Base-by-base conservation (phyloP, 2,329 filamentous ascomycete species). In the Ceratocystis colombiana region DNA sequence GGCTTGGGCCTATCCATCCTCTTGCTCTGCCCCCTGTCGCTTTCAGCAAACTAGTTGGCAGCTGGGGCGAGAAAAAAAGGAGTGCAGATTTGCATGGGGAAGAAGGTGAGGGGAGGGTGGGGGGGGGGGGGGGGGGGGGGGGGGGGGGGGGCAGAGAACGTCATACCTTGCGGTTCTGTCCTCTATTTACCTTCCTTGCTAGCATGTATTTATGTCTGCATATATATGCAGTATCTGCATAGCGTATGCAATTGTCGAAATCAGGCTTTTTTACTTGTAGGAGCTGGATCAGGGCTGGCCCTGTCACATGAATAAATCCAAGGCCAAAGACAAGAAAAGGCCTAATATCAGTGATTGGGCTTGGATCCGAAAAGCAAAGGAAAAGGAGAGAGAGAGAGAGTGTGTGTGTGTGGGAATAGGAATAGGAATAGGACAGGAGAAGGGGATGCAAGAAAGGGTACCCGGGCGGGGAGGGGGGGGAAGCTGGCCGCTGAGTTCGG, bases 291-390 rank as follows among this genome's bases (percentile, higher is more conserved):
- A 62, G 44, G 61, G 61, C 17, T 62, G 59, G 59, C 20, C 59
- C 22, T 62, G 53, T 59, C 53, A 59, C 53, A 59, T 59, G 53
- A 10, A 59, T 59, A 17, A 37, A 59, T 59, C 12, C 53, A 59
- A 33, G 53, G n/a, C 53, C 53, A 12, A 17, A 59, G 12, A 25
- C 53, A 59, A 20, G 53, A 37, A 37, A 37, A 37, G 33, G 33
- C 33, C 28, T 7, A 25, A 59, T 53, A 25, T 30, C 28, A 59
- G 53, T 17, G 33, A 59, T 59, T 59, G 53, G 53, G 53, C 53
- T 17, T 59, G 33, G 53, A 59, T 59, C 28, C 15, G 33, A 12
- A 37, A 37, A 37, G 10, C 33, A 37, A 37, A 37, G 33, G 10
- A 12, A 10, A 55, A 25, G 50, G 50, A 25, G 50, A 30, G 50